Evolutionary conservation across 2,329 filamentous ascomycete species (phyloP), one percentile per base, ranked within the genome.

Genomic region (Lachnellula willkommii): DNA sequence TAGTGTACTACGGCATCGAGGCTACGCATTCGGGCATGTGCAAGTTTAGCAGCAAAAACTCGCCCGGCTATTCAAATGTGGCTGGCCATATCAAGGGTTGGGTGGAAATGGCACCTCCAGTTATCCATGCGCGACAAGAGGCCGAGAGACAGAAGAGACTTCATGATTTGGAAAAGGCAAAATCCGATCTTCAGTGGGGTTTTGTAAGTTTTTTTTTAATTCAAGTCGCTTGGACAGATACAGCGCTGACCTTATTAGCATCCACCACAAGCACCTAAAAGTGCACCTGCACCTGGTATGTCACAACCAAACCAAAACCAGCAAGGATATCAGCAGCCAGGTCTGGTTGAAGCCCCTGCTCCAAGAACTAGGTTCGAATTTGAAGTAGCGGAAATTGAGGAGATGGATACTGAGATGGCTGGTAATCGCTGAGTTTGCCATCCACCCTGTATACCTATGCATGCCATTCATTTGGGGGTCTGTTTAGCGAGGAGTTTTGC

Each of bases 1-100:
- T 88, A 0, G 84, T 81, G 43, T 85, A 87, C 61, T 88, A 86
- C 70, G 85, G 86, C n/a, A 88, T 90, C 56, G 85, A 89, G 62
- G 84, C 84, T 7, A 82, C 81, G n/a, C 86, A 89, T 66, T 83
- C 81, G 1, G 75, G 78, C 45, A 89, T 90, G 83, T 88, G 84
- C 74, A 89, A 89, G 66, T 90, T 89, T 57, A 78, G 82, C 22
- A 79, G 79, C 59, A 76, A 78, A 49, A 80, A 76, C 58, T 79
- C 87, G 0, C 84, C 87, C 0, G 88, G 88, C 0, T 92, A 66
- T 52, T 56, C 65, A 26, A 69, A 68, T 52, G 61, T 70, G 36
- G 65, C 67, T 6, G 65, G 63, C 1, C 68, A 63, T 11, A 55
- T 70, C 15, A 69, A 66, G 43, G 55, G 57, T 22, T 70, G 68